Base-by-base conservation (phyloP, 1,284 basidiomycete genomes). In the Phellopilus nigrolimitatus region DNA sequence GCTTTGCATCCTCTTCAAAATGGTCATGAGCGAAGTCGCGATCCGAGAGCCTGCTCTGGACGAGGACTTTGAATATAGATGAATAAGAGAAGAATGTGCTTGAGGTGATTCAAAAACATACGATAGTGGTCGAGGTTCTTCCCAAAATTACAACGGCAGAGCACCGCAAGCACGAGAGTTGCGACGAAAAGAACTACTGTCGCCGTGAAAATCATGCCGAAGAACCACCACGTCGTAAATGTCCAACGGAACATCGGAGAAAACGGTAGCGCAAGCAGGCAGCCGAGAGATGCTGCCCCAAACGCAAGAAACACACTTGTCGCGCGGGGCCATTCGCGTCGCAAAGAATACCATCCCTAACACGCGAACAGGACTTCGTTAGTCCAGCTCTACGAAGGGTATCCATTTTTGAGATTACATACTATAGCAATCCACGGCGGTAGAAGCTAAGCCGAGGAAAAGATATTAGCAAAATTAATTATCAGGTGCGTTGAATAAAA, bases 201-300 rank as follows among this genome's bases (percentile, higher is more conserved):
- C 7, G 49, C 49, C 9, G 42, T 40, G 31, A 44, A 56, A 10
- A 60, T 25, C 8, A 58, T 55, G 6, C 47, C 57, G 50, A 61
- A 61, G 47, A 61, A 61, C n/a, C 53, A 37, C 61, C 61, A 63
- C 2, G 58, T 58, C 25, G 51, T 54, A 56, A 61, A 59, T 3
- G 56, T 56, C 38, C 57, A 54, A 15, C 53, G 44, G 51, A 59
- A 63, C 6, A 58, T 46, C 0, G 52, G 21, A 24, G 57, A 58
- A n/a, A 50, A 33, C 33, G 60, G 59, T 27, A 51, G 48, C 7
- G 49, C 53, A 3, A 54, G 37, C 50, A 55, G 57, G 12, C 33
- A 42, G 27, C 43, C 4, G n/a, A 54, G 27, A 4, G 51, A 24
- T 13, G 54, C 25, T n/a, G 52, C 3, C 17, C 52, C 42, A 4